phyloP scores from a whole-genome alignment of 345 rosid genomes.

The Aquilaria malaccensis region DNA sequence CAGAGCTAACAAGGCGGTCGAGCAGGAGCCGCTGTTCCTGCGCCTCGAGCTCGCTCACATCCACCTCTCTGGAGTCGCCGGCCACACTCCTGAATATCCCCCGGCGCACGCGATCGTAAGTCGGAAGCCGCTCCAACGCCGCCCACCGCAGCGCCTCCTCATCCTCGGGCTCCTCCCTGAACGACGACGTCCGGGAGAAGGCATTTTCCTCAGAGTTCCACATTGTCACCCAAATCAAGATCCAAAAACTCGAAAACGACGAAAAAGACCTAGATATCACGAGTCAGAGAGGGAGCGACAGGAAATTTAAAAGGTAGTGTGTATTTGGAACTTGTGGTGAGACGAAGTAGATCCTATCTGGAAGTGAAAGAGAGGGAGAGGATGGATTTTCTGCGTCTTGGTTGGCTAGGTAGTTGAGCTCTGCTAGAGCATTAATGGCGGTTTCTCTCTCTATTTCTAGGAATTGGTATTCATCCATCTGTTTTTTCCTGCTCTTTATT shows the following conservation, averaged over 20 bases:
- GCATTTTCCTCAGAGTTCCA: conserved; percentile 83
- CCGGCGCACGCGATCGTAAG: conserved; percentile 60
- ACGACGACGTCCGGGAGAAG: conserved; percentile 63
- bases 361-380: no score
- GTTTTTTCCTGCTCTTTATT: not conserved
- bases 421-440: conserved; percentile 37
- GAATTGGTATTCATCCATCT: conserved; percentile 3
- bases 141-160: conserved; percentile 95
- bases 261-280: not conserved
- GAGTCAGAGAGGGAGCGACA: conserved; percentile 2
- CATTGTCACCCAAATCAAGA: conserved; percentile 28
- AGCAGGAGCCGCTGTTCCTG: conserved; percentile 66
- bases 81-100: conserved; percentile 65
- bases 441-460: conserved; percentile 2
- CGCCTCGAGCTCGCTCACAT: conserved; percentile 54
- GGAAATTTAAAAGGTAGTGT: conserved; percentile 3
- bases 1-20: conserved; percentile 65
- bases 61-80: conserved; percentile 69
- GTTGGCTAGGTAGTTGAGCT: conserved; percentile 40
- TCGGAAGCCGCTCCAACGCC: conserved; percentile 85
- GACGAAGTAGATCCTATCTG: no score
- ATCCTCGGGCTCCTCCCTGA: conserved; percentile 45
- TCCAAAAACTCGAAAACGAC: conserved; percentile 9
- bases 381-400: not conserved
- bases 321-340: not conserved